A percentile compares a stretch with the other conserved stretches of the same genome.
phyloP scores from a whole-genome alignment of 2,329 filamentous ascomycete genomes.

The Talaromyces sp. region DNA sequence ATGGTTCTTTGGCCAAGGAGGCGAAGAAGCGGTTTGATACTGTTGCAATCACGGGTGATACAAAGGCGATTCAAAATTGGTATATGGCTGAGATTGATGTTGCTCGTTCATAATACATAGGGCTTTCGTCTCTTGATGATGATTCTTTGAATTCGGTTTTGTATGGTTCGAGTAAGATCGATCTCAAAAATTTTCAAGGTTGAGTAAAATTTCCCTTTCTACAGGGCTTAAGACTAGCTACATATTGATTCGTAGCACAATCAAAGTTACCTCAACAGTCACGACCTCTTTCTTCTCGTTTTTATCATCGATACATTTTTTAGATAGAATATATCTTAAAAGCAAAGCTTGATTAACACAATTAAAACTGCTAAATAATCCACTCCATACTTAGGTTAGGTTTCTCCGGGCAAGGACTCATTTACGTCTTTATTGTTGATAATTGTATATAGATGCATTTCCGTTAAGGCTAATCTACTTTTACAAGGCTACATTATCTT shows the following conservation, averaged over 20 bases:
- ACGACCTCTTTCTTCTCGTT: not conserved
- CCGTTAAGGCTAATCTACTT: not conserved
- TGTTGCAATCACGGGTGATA: conserved; percentile 47
- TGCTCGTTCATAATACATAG: conserved; percentile 32
- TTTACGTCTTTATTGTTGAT: not conserved
- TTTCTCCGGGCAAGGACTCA: not conserved
- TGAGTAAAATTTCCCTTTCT: not conserved
- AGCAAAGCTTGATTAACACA: not conserved
- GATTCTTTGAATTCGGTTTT: not conserved
- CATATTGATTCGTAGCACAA: not conserved
- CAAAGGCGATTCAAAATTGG: conserved; percentile 51
- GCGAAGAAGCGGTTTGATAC: conserved; percentile 40
- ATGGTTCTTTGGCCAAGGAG: conserved; percentile 43
- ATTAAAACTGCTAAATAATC: not conserved
- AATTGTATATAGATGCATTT: not conserved
- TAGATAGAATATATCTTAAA: not conserved
- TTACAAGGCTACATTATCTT: not conserved
- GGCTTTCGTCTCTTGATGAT: not conserved
- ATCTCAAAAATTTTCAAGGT: too few relatives aligned
- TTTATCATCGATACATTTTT: not conserved
- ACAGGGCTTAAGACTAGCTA: not conserved
- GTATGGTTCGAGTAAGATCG: too few relatives aligned
- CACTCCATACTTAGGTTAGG: too few relatives aligned
- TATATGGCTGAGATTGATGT: conserved; percentile 43
- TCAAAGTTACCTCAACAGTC: not conserved